A percentile compares a stretch with the other conserved stretches of the same genome.
Evolutionary conservation across 2,329 filamentous ascomycete species (phyloP).

Genomic region (Aspergillus floridensis): DNA sequence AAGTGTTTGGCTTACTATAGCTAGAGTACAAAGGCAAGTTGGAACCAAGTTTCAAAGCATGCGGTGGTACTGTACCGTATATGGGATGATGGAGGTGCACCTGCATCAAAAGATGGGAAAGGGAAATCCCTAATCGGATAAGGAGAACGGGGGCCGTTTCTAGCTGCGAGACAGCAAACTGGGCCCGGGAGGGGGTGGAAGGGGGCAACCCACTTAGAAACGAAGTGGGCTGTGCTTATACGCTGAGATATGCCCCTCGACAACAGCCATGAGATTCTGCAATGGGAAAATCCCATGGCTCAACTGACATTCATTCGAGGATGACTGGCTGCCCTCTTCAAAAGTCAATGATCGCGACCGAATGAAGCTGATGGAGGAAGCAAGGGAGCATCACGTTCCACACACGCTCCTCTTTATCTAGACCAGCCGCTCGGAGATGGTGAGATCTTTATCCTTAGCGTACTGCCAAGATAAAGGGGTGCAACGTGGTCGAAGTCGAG

Average conservation of each 20-base stretch:
- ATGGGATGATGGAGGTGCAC: neutral
- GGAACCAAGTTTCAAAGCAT: too few species aligned
- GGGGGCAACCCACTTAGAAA: neutral
- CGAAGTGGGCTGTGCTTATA: neutral
- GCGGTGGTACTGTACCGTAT: neutral
- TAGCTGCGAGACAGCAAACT: neutral
- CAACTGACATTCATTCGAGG: neutral
- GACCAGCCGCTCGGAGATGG: conserved; percentile 16
- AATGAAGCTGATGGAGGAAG: neutral
- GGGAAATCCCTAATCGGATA: neutral
- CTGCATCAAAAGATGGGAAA: neutral
- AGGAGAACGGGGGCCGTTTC: neutral
- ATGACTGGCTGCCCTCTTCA: neutral
- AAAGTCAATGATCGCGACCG: neutral
- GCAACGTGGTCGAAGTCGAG: conserved; percentile 24
- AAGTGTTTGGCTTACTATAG: neutral
- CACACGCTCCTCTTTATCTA: neutral
- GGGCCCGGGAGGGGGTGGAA: neutral
- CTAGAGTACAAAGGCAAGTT: neutral
- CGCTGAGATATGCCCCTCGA: neutral
- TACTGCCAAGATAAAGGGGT: conserved; percentile 26
- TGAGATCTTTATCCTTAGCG: conserved; percentile 29
- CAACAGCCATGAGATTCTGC: neutral
- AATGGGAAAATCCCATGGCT: neutral
- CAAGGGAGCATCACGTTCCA: neutral